Percentiles rank a stretch among this genome's conserved stretches.
phyloP scores from a whole-genome alignment of 1,284 basidiomycete species.

The Pseudozyma pruni region DNA sequence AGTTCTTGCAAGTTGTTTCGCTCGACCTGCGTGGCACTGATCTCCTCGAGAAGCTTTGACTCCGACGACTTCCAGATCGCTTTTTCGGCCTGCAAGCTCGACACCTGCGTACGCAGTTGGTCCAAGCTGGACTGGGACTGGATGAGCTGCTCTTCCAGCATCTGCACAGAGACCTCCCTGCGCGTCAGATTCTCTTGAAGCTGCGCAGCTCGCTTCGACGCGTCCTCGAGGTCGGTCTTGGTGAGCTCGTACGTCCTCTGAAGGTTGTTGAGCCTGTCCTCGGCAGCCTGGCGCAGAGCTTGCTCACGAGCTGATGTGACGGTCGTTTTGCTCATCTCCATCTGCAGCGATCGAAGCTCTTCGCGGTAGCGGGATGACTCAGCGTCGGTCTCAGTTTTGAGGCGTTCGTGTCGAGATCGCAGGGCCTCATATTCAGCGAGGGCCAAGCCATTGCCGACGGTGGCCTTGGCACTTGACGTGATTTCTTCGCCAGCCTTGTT shows the following conservation, averaged over 20 bases:
- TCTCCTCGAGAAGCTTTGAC: conserved; percentile 78
- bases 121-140: conserved; percentile 42
- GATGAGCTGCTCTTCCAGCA: conserved; percentile 75
- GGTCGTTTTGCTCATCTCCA: conserved; percentile 68
- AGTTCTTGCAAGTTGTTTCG: conserved; percentile 84
- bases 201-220: conserved; percentile 67
- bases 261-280: conserved; percentile 69
- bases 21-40: conserved; percentile 80
- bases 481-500: conserved; percentile 17
- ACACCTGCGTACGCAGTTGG: conserved; percentile 77
- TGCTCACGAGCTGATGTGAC: conserved; percentile 70
- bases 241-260: conserved; percentile 64
- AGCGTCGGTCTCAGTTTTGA: conserved; percentile 79
- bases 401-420: conserved; percentile 73
- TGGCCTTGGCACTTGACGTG: not conserved
- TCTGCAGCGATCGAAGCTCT: conserved; percentile 77
- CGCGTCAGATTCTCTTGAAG: conserved; percentile 65
- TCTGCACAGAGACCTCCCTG: conserved; percentile 68
- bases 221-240: conserved; percentile 63
- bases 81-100: conserved; percentile 88
- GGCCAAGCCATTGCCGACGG: conserved; percentile 12
- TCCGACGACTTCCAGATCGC: conserved; percentile 69
- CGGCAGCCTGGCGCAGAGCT: conserved; percentile 56
- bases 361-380: conserved; percentile 77
- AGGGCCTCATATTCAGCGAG: conserved; percentile 46